Base-by-base conservation (phyloP, 345 rosid species). In the Psidium guajava region DNA sequence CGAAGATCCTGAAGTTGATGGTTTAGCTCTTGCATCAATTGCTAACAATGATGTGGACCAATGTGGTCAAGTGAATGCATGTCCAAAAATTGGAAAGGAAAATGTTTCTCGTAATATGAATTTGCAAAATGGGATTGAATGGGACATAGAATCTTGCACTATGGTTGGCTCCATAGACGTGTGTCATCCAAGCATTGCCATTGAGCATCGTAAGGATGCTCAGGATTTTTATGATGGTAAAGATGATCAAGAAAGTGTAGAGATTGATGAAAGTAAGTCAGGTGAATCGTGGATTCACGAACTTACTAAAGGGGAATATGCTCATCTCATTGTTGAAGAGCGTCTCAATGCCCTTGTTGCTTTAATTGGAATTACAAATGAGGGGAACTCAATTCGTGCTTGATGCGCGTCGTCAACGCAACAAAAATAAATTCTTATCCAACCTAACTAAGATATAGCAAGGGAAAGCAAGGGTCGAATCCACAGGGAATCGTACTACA, bases 211-310 rank as follows among this genome's bases (percentile, higher is more conserved):
- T 90, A 91, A 77, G 57, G 84, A 84, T 83, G 87, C 86, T 83
- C 92, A 89, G 84, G 93, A 84, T 84, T 83, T 81, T 80, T 88
- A 83, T 69, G 80, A 86, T 50, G 69, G 88, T 84, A 90, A 87
- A 58, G 84, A 86, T 52, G 92, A 90, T 89, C 90, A 89, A 90
- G 91, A 90, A 80, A 91, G 90, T 87, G 82, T 87, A 84, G 96
- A 94, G 89, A 93, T 95, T 85, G 98, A 94, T 88, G 98, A 95
- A 88, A 93, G 93, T 89, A 91, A 91, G 86, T 91, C 91, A 18
- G 98, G 98, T 44, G 94, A 93, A 82, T 92, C 99, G 49, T 98
- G 99, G 99, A 86, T 96, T 82, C 97, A 90, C 90, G 99, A 99
- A 83, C 97, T 98, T 82, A 88, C 98, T 12, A 98, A 96, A 89